Conservation (phyloP, 2,329 filamentous ascomycete species). For the Epichloe amarillans region DNA sequence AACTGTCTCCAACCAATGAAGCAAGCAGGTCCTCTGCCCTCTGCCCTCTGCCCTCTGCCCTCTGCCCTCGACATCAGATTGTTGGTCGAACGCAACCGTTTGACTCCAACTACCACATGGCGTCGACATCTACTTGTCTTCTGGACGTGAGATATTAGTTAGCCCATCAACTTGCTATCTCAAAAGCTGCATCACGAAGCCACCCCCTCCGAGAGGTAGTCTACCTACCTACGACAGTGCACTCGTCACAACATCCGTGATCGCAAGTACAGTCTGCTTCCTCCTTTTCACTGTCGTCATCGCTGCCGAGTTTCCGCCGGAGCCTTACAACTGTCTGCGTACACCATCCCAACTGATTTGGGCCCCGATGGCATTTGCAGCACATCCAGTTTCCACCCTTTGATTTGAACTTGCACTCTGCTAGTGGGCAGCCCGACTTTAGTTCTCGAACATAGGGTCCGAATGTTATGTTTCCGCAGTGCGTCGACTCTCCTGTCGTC, state of each 20-base stretch:
- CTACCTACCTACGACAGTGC: conserved; percentile 29
- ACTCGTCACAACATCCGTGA: conserved; percentile 39
- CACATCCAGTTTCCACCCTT: conserved; percentile 40
- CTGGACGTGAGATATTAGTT: not conserved
- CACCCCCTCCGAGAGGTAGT: not conserved
- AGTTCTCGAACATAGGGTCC: conserved; percentile 28
- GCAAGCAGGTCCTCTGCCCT: too few relatives aligned
- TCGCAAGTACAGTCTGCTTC: conserved; percentile 31
- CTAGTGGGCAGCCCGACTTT: conserved; percentile 32
- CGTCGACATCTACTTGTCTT: not conserved
- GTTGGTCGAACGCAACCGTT: too few relatives aligned
- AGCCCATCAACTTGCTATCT: not conserved
- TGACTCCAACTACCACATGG: not conserved
- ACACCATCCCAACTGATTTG: conserved; percentile 42
- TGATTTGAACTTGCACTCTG: conserved; percentile 36
- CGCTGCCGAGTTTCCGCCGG: conserved; percentile 13
- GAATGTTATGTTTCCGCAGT: conserved; percentile 36
- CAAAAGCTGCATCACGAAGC: not conserved
- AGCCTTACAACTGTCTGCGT: conserved; percentile 21
- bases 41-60: too few relatives aligned
- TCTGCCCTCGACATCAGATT: too few relatives aligned
- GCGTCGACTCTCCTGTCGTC: conserved; percentile 33
- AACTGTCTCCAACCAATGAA: too few relatives aligned
- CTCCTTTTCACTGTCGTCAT: conserved; percentile 20
- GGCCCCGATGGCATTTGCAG: conserved; percentile 36